Base-by-base conservation (phyloP, 495 filamentous ascomycete species). In the Penicillium daleae region DNA sequence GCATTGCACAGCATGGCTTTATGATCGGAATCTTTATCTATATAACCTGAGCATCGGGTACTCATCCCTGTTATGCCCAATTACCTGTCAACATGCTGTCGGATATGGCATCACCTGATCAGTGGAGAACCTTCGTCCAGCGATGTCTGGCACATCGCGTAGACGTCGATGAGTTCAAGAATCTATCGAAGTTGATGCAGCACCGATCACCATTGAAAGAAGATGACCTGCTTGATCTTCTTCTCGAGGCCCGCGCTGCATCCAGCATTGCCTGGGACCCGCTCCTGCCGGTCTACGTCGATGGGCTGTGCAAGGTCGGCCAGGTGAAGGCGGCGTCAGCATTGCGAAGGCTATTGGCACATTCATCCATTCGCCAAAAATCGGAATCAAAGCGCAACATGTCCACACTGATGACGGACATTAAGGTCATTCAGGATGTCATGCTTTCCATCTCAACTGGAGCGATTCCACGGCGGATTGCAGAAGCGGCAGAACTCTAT, bases 211-310 rank as follows among this genome's bases (percentile, higher is more conserved):
- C 76, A 1, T 60, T 82, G 10, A 62, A 72, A 7, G 74, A 79
- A 54, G 49, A 64, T 15, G 59, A 78, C 49, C 77, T 92, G 46
- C 81, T 89, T 59, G 84, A 89, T 59, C 67, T 90, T 3, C 78
- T 88, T 32, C 75, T 92, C 6, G 80, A 80, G 26, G 85, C 86
- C 2, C 81, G 82, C 27, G 69, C 72, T 15, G 68, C 70, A 29
- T 81, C 82, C 53, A 74, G 67, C 37, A 71, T 81, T 66, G 76
- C 75, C 60, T 83, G 89, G 73, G 90, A 92, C 63, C 86, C 87
- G 24, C 80, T 89, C 48, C 73, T 90, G 24, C 79, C 82, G 6
- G 76, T 83, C 21, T 93, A 92, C 74, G 71, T 90, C 32, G 80
- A 89, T 70, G 79, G 79, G 15, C 79, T 92, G 29, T 80, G 87